Evolutionary conservation across 169 alveolate genomes (phyloP).

Genomic region (Besnoitia besnoiti): DNA sequence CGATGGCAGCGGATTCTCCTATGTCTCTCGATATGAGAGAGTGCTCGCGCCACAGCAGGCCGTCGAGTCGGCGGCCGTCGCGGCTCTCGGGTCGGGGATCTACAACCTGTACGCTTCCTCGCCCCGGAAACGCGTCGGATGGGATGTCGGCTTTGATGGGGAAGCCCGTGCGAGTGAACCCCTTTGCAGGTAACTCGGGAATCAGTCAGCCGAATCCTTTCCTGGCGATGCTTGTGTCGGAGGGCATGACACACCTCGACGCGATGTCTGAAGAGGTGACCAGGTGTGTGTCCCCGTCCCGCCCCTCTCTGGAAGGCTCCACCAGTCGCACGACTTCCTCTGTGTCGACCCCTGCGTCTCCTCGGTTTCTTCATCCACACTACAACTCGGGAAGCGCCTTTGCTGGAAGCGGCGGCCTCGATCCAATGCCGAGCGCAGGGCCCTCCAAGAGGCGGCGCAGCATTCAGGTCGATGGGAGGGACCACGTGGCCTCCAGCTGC

Average conservation of each 20-base stretch:
- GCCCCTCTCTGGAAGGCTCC: neutral
- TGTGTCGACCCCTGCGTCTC: neutral
- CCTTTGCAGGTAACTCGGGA: neutral
- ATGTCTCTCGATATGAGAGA: neutral
- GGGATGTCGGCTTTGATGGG: neutral
- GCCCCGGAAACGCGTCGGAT: neutral
- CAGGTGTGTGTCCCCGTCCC: neutral
- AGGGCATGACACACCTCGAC: neutral
- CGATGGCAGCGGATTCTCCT: conserved; percentile 16
- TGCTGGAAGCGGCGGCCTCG: neutral
- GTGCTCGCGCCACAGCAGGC: neutral
- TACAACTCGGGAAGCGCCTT: neutral
- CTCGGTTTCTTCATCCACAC: neutral
- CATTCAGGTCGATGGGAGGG: conserved; percentile 5
- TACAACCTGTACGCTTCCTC: neutral
- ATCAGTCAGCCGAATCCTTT: neutral
- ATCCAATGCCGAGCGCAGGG: neutral
- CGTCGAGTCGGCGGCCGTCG: neutral
- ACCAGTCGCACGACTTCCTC: neutral
- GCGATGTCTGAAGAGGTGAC: neutral
- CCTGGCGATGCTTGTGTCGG: neutral
- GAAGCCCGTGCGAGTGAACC: neutral
- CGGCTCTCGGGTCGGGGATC: neutral
- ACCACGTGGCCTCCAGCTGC: neutral
- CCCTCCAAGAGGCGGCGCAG: conserved; percentile 18